phyloP scores from a whole-genome alignment of 2,329 filamentous ascomycete species.

The Escovopsis sp. region DNA sequence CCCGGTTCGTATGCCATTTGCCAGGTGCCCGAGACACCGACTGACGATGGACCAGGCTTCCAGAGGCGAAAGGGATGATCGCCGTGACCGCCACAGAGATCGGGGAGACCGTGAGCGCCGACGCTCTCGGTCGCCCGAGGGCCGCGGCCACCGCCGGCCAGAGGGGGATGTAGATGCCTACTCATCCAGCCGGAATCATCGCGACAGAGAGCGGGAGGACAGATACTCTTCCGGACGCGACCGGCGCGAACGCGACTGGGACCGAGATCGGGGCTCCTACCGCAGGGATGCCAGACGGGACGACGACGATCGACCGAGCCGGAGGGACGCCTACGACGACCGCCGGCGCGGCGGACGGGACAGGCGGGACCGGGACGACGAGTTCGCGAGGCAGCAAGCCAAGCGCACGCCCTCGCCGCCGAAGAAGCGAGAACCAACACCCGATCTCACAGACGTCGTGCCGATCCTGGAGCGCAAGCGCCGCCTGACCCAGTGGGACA shows the following conservation, averaged over 20 bases:
- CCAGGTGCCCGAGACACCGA: background rate
- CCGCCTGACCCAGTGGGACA: conserved; percentile 96
- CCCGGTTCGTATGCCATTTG: conserved; percentile 27
- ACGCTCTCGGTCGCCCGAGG: conserved; percentile 76
- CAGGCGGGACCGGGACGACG: conserved; percentile 20
- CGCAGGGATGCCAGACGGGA: conserved; percentile 51
- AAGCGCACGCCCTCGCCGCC: conserved; percentile 65
- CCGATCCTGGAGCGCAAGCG: conserved; percentile 76
- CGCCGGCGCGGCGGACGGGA: conserved; percentile 37
- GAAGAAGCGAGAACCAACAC: conserved; percentile 90
- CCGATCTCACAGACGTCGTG: conserved; percentile 78
- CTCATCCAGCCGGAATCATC: conserved; percentile 81
- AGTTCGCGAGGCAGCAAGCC: conserved; percentile 30
- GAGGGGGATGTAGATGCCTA: conserved; percentile 76
- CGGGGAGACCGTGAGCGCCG: conserved; percentile 46
- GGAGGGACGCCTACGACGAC: conserved; percentile 37
- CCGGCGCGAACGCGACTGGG: conserved; percentile 54
- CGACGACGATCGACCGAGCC: conserved; percentile 42
- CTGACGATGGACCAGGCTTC: conserved; percentile 15
- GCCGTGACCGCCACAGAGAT: conserved; percentile 25
- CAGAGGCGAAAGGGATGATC: conserved; percentile 20
- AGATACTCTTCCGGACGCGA: conserved; percentile 59
- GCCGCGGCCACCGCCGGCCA: conserved; percentile 51
- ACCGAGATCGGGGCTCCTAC: conserved; percentile 49
- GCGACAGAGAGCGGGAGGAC: conserved; percentile 87